A percentile compares a stretch with the other conserved stretches of the same genome.
These are phyloP conservation scores for Psilocybe sp. DNA, from an alignment of 768 basidiomycete genomes.

Conservation along the genomic window DNA sequence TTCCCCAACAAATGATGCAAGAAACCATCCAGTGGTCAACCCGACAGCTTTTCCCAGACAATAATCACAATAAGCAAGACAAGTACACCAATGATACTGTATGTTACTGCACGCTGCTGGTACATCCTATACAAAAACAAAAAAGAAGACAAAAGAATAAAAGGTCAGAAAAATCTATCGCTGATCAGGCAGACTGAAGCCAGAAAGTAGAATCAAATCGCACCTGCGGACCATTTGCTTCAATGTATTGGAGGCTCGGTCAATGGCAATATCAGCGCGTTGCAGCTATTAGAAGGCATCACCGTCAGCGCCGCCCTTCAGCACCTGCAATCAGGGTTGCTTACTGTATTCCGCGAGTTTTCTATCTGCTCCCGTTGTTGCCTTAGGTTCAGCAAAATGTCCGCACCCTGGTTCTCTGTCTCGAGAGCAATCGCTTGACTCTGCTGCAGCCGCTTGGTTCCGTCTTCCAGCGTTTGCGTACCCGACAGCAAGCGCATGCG, in stretches of 20 bases:
- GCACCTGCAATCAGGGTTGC: constrained; percentile 18
- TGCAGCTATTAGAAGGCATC: constrained; percentile 52
- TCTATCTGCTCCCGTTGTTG: constrained; percentile 93
- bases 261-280: constrained; percentile 85
- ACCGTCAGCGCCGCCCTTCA: not conserved
- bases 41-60: constrained; percentile 72
- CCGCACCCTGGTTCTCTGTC: constrained; percentile 94
- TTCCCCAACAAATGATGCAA: not conserved
- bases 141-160: too few relatives aligned
- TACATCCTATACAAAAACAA: constrained; percentile 74
- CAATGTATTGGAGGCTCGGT: constrained; percentile 86
- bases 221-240: constrained; percentile 96
- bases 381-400: constrained; percentile 83
- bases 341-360: constrained; percentile 84
- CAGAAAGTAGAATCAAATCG: constrained; percentile 22
- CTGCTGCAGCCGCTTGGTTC: constrained; percentile 81
- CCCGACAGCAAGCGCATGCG: constrained; percentile 79
- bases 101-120: constrained; percentile 89
- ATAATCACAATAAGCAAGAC: constrained; percentile 80
- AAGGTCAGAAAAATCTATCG: constrained; percentile 32
- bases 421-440: constrained; percentile 91
- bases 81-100: constrained; percentile 80
- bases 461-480: constrained; percentile 78
- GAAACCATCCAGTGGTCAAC: constrained; percentile 7
- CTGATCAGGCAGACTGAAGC: constrained; percentile 13